Percentiles rank a stretch among this genome's conserved stretches.
Evolutionary conservation across 129 eudicot species (phyloP).

Genomic region (Solidago caesia): DNA sequence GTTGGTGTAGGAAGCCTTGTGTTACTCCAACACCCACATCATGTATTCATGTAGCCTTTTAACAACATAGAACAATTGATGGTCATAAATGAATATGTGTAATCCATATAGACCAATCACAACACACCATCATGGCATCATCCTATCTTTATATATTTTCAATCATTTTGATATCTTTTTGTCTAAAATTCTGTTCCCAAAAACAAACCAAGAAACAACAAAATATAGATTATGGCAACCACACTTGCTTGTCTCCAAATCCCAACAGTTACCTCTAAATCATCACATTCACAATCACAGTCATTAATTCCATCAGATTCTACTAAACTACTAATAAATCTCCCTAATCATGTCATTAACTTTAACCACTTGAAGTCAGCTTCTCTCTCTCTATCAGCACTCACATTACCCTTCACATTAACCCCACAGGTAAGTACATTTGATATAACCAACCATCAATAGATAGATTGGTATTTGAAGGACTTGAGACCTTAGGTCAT

Average conservation of each 20-base stretch:
- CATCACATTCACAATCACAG: constrained; percentile 24
- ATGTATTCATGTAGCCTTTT: background rate
- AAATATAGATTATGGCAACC: constrained; percentile 52
- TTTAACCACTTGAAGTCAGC: constrained; percentile 40
- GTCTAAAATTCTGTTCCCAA: background rate
- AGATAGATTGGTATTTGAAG: too few species aligned
- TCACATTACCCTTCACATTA: constrained; percentile 59
- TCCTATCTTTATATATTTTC: background rate
- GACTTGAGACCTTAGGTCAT: too few species aligned
- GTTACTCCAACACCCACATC: constrained; percentile 1
- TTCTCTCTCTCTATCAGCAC: constrained; percentile 58
- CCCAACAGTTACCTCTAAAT: constrained; percentile 18
- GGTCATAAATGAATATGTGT: constrained; percentile 1
- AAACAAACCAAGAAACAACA: background rate
- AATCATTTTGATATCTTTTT: background rate
- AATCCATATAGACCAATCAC: constrained; percentile 8
- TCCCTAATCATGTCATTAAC: constrained; percentile 19
- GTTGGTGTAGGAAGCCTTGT: background rate
- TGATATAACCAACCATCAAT: too few species aligned
- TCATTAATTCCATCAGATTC: constrained; percentile 17
- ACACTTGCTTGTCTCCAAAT: constrained; percentile 57
- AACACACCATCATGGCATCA: constrained; percentile 11
- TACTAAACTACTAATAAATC: background rate
- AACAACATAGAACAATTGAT: background rate
- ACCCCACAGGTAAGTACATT: constrained; percentile 44